Evolutionary conservation across 768 basidiomycete genomes (phyloP).

Genomic region (Pluteus cervinus): DNA sequence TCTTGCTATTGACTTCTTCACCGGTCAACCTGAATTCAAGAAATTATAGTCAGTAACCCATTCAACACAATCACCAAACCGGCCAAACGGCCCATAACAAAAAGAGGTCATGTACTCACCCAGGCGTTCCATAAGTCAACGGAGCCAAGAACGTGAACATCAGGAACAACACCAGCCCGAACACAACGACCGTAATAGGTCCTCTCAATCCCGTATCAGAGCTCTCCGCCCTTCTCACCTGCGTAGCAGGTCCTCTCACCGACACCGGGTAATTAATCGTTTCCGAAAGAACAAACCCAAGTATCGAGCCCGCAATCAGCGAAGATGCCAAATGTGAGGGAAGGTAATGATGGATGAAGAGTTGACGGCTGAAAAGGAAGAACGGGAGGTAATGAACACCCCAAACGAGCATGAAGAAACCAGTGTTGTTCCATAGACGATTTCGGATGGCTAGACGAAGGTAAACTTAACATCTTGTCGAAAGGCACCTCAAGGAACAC

Average conservation of each 20-base stretch:
- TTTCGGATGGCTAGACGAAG: constrained; percentile 77
- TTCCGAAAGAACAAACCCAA: constrained; percentile 88
- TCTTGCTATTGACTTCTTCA: constrained; percentile 76
- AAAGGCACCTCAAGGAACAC: constrained; percentile 22
- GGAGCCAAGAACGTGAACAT: constrained; percentile 78
- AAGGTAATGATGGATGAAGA: constrained; percentile 97
- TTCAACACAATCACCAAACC: constrained; percentile 30
- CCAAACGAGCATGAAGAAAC: constrained; percentile 96
- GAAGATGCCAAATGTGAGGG: constrained; percentile 94
- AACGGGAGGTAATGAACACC: constrained; percentile 94
- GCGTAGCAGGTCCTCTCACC: constrained; percentile 60
- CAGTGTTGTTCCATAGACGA: constrained; percentile 90
- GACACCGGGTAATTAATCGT: constrained; percentile 91
- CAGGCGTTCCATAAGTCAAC: constrained; percentile 93
- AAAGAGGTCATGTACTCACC: constrained; percentile 53
- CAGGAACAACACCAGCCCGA: constrained; percentile 52
- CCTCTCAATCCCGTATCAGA: constrained; percentile 79
- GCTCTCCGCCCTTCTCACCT: constrained; percentile 46
- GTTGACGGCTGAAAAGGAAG: constrained; percentile 95
- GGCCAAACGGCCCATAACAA: constrained; percentile 97
- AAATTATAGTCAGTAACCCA: no score
- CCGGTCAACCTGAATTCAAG: constrained; percentile 66
- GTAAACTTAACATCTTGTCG: background rate
- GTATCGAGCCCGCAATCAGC: constrained; percentile 84
- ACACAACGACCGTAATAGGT: constrained; percentile 53